Evolutionary conservation across 208 protist genomes (phyloP).

Genomic region (Wallacemonas sp.): DNA sequence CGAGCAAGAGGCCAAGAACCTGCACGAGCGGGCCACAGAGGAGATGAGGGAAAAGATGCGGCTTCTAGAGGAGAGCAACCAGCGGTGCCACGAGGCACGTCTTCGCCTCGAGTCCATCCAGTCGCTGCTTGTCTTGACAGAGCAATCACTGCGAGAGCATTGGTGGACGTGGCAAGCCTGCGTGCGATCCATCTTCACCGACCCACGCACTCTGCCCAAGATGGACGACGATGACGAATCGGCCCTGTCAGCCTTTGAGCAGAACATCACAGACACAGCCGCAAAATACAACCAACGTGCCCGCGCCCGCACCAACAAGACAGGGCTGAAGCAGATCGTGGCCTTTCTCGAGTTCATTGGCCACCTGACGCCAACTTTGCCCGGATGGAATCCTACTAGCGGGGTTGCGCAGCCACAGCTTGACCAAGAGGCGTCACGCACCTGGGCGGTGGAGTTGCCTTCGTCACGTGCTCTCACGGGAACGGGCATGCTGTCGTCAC

Average conservation of each 20-base stretch:
- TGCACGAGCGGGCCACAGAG: constrained; percentile 58
- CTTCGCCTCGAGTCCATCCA: constrained; percentile 43
- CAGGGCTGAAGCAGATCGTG: constrained; percentile 48
- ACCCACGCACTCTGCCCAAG: constrained; percentile 41
- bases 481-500: background rate
- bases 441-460: background rate
- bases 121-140: constrained; percentile 53
- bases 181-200: constrained; percentile 56
- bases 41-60: constrained; percentile 76
- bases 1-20: constrained; percentile 65
- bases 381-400: background rate
- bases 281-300: constrained; percentile 53
- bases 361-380: constrained; percentile 13
- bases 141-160: constrained; percentile 58
- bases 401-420: background rate
- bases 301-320: constrained; percentile 52
- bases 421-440: background rate
- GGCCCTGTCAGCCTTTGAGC: constrained; percentile 31
- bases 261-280: constrained; percentile 89
- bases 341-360: constrained; percentile 45
- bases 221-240: constrained; percentile 27
- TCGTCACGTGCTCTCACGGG: background rate
- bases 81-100: constrained; percentile 46
- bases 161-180: constrained; percentile 72
- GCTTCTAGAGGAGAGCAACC: constrained; percentile 39